Evolutionary conservation across 2,329 filamentous ascomycete genomes (phyloP), one percentile per base, ranked within the genome.

Genomic region (Curvularia verruculosa): DNA sequence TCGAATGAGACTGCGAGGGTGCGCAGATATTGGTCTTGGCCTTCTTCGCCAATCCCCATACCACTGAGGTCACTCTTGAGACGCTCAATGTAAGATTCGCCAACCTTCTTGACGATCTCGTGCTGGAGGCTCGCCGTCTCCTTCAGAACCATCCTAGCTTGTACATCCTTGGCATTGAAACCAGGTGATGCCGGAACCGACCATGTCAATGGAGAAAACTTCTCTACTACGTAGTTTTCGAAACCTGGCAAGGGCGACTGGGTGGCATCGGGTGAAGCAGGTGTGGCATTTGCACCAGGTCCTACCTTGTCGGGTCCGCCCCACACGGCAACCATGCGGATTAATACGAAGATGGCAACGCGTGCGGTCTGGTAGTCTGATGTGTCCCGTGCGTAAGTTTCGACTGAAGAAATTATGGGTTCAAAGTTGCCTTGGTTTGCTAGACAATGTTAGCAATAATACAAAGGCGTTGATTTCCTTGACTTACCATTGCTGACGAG

Each of bases 351-450:
- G 68, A 98, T 93, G 1, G 94, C 91, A 59, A 96, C 86, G 44
- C 87, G 86, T 37, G 87, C 86, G 0, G 84, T 88, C 12, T 83
- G 83, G 41, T 85, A 85, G 66, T 89, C 88, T 3, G 84, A 82
- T 18, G 92, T 83, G 41, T 93, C 92, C 74, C 89, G 89, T 52
- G 92, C 89, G 61, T 97, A 89, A 59, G 89, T 87, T 59, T 94
- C 90, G 59, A 98, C 89, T 0, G 92, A 96, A 5, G 87, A 84
- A 63, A 99, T 89, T 68, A 98, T 85, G 2, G 89, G 87, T 67
- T 97, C 92, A 67, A 99, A 98, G 61, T 90, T 92, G 28, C 86
- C 85, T 81, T 97, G 94, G 78, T 99, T 99, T 9, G 87, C 84
- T 80, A 55, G 52, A 12, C 23, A 6, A 48, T 28, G 28, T 69